phyloP scores from a whole-genome alignment of 1,284 basidiomycete species.

The Cutaneotrichosporon cavernicola region DNA sequence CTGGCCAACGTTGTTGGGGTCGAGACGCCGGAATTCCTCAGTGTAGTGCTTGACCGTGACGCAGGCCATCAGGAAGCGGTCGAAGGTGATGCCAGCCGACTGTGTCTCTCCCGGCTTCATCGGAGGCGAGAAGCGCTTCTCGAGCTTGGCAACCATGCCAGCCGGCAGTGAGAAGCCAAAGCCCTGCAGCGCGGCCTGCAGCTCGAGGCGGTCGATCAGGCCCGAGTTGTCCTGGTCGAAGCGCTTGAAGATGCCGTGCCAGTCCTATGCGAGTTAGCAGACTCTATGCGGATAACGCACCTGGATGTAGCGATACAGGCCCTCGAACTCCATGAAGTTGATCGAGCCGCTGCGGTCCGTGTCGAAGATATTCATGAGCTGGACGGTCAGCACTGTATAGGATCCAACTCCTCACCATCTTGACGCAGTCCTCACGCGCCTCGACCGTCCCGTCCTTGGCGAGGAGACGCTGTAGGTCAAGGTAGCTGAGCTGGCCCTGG shows the following conservation, averaged over 20 bases:
- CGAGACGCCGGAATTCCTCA: conserved; percentile 50
- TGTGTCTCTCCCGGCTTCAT: conserved; percentile 33
- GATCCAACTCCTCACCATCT: conserved; percentile 45
- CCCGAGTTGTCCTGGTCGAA: conserved; percentile 53
- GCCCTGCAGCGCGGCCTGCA: conserved; percentile 51
- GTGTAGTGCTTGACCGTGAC: conserved; percentile 55
- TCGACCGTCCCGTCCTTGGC: conserved; percentile 52
- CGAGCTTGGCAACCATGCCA: conserved; percentile 50
- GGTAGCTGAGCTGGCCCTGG: conserved; percentile 46
- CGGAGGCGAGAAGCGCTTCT: conserved; percentile 51
- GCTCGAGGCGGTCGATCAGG: conserved; percentile 51
- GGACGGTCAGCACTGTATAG: neutral
- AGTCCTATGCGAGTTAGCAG: conserved; percentile 40
- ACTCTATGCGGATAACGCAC: conserved; percentile 24
- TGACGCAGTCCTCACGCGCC: conserved; percentile 53
- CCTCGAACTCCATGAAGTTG: conserved; percentile 54
- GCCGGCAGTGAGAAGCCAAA: conserved; percentile 51
- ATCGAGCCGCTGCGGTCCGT: conserved; percentile 51
- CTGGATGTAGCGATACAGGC: conserved; percentile 53
- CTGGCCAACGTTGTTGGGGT: conserved; percentile 41
- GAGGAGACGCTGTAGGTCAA: conserved; percentile 48
- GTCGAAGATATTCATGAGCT: conserved; percentile 51
- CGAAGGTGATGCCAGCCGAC: conserved; percentile 48
- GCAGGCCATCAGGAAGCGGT: conserved; percentile 54
- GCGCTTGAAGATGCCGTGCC: conserved; percentile 53